Evolutionary conservation across 495 filamentous ascomycete genomes (phyloP).

Genomic region (Penicillium taxi): DNA sequence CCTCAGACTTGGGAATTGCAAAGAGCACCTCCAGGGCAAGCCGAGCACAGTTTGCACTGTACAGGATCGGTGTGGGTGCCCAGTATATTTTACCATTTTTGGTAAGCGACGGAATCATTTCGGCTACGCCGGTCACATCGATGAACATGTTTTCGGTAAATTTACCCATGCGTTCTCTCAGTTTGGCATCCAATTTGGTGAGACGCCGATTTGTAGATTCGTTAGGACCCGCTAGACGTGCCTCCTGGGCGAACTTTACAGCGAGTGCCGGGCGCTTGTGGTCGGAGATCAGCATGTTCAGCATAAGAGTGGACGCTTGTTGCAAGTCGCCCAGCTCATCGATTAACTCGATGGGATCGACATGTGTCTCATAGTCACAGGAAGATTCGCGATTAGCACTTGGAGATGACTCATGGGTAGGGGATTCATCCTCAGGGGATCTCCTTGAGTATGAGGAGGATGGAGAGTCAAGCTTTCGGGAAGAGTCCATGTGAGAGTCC

Average conservation of each 20-base stretch:
- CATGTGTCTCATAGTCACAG: constrained; percentile 21
- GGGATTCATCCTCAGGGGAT: too few relatives aligned
- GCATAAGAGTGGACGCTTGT: constrained; percentile 16
- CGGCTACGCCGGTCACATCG: constrained; percentile 13
- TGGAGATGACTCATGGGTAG: too few relatives aligned
- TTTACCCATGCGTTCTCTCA: constrained; percentile 17
- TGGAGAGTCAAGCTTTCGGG: too few relatives aligned
- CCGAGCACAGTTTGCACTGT: constrained; percentile 35
- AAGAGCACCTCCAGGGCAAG: constrained; percentile 29
- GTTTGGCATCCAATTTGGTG: constrained; percentile 10
- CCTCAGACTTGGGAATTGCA: constrained; percentile 8
- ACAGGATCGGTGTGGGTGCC: constrained; percentile 21
- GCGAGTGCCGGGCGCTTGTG: constrained; percentile 16
- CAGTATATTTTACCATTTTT: constrained; percentile 11
- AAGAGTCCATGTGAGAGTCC: too few relatives aligned
- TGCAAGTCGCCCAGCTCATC: constrained; percentile 31
- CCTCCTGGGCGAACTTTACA: constrained; percentile 16
- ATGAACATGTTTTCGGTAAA: constrained; percentile 25
- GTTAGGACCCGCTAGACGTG: constrained; percentile 19
- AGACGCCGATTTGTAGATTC: constrained; percentile 25
- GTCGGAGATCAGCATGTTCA: constrained; percentile 22
- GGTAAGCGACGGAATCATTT: constrained; percentile 15
- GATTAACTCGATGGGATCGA: constrained; percentile 22
- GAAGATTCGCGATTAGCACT: too few relatives aligned
- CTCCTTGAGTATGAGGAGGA: too few relatives aligned